These are phyloP conservation scores for Excoecaria agallocha DNA, from an alignment of 345 rosid genomes.

Conservation along the genomic window DNA sequence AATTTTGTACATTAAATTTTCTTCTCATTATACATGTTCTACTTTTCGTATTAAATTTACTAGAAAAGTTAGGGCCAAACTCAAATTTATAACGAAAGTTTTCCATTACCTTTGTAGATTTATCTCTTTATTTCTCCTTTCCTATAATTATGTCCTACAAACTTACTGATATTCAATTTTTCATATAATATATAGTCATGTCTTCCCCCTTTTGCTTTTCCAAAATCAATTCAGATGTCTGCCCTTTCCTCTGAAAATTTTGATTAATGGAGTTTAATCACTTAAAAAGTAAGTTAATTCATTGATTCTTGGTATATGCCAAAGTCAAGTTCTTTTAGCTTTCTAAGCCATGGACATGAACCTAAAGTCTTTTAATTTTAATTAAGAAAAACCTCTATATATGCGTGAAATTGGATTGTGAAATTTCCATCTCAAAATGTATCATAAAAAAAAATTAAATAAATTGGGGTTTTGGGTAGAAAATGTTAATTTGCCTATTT, in stretches of 20 bases:
- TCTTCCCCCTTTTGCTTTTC: conserved; percentile 17
- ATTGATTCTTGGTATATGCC: not conserved
- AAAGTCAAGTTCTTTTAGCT: not conserved
- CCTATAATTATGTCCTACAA: not conserved
- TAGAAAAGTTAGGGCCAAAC: conserved; percentile 15
- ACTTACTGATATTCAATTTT: conserved; percentile 16
- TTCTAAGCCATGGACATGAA: no score
- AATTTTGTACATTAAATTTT: conserved; percentile 1
- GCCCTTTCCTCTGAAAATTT: not conserved
- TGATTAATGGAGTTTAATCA: conserved; percentile 8
- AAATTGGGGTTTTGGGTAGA: no score
- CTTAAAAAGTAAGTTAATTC: conserved; percentile 5
- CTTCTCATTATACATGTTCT: conserved; percentile 20
- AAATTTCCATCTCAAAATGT: no score
- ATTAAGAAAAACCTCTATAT: no score
- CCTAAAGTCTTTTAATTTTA: no score
- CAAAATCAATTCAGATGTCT: conserved; percentile 5
- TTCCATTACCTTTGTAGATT: not conserved
- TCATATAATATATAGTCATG: conserved; percentile 20
- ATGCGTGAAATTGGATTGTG: no score
- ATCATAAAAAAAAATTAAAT: no score
- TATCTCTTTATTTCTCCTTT: not conserved
- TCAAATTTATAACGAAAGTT: conserved; percentile 15
- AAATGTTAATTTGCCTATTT: no score
- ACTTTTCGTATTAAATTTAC: conserved; percentile 18